Evolutionary conservation across 1,284 basidiomycete genomes (phyloP), one percentile per base, ranked within the genome.

Genomic region (Prillingera fragicola): DNA sequence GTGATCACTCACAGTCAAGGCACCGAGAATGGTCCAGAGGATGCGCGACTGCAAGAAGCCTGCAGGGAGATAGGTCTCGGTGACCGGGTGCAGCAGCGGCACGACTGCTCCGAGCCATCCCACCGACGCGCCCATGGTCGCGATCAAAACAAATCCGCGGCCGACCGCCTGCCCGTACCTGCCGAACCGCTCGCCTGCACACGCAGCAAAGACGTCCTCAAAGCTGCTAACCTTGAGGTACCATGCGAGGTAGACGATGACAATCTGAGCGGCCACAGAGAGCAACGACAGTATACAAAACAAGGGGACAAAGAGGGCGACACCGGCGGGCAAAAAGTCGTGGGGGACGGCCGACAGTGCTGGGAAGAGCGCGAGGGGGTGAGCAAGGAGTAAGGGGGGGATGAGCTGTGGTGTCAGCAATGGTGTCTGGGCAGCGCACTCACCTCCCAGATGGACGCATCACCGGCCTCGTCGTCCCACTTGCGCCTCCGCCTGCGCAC

Each of bases 231-330:
- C 69, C 38, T 70, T 70, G 34, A 72, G 63, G 51, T 72, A 72
- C 69, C 69, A 68, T 2, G 67, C 56, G 2, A 72, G 61, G 45
- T 72, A 71, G 33, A 71, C 67, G 18, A 69, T 67, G 29, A 72
- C 70, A 18, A 72, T 67, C 35, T 70, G 69, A 1, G 69, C 68
- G 33, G 68, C 70, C 8, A 62, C 57, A 3, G 64, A 66, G 8
- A 71, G 50, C 1, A 57, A 41, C 0, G 65, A 63, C 19, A 68
- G 43, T 8, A 65, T 51, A 32, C 63, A 65, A 29, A 70, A 55
- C 10, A 66, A 39, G 6, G 70, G 70, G 33, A 72, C 55, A 56
- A 70, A 72, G 32, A 72, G 55, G 3, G 68, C 63, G 1, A 70
- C 65, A 14, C 70, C 70, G 2, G 64, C 69, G 0, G 70, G 70